Conservation (phyloP, 352 stramenopile species). For the Lagenidium giganteum region DNA sequence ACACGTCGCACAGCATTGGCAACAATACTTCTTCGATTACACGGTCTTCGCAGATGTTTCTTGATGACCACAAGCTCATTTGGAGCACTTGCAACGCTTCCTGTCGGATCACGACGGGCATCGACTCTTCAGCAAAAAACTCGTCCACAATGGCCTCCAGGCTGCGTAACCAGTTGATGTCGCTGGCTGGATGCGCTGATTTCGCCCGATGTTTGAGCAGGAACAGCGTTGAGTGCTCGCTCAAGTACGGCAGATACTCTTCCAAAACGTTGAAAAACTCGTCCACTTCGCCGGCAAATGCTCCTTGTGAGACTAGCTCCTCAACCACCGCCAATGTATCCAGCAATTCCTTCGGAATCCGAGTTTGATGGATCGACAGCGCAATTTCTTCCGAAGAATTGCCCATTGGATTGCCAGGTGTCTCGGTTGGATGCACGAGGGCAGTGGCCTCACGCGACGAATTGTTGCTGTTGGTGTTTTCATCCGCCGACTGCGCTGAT, state of each 20-base stretch:
- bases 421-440: too few relatives aligned
- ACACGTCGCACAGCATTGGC: slow-evolving; percentile 45
- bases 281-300: slow-evolving; percentile 45
- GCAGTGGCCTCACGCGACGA: slow-evolving; percentile 10
- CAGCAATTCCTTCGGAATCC: slow-evolving; percentile 59
- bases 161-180: slow-evolving; percentile 42
- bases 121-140: slow-evolving; percentile 41
- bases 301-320: slow-evolving; percentile 40
- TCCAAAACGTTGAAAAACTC: slow-evolving; percentile 64
- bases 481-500: slow-evolving; percentile 1
- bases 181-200: slow-evolving; percentile 40
- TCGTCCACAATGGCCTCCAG: slow-evolving; percentile 32
- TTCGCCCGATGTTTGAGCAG: slow-evolving; percentile 49
- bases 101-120: slow-evolving; percentile 39
- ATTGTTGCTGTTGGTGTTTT: slow-evolving; percentile 2
- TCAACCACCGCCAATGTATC: slow-evolving; percentile 58
- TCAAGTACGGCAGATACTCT: slow-evolving; percentile 51
- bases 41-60: slow-evolving; percentile 66
- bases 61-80: slow-evolving; percentile 45
- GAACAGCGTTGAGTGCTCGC: slow-evolving; percentile 42
- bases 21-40: slow-evolving; percentile 72
- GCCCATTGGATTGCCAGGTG: too few relatives aligned
- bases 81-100: slow-evolving; percentile 50
- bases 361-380: slow-evolving; percentile 49
- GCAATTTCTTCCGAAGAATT: too few relatives aligned